These are phyloP conservation scores for Eremomyces bilateralis DNA, from an alignment of 495 filamentous ascomycete genomes.

Conservation along the genomic window DNA sequence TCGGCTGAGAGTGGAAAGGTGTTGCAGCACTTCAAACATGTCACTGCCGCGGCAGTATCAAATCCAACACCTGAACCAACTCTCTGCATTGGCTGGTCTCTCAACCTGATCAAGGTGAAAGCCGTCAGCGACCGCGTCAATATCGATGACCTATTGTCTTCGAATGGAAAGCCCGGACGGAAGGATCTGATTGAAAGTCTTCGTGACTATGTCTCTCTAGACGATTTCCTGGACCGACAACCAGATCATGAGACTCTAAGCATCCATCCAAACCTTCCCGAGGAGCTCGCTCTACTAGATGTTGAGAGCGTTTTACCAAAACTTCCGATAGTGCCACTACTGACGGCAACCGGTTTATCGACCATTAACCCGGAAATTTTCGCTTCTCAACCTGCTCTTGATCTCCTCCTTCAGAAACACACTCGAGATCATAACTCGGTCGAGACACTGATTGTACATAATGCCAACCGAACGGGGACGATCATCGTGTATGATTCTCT, in stretches of 20 bases:
- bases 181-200: no score
- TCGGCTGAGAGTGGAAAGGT: slow-evolving; percentile 58
- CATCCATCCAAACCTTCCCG: slow-evolving; percentile 38
- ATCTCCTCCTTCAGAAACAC: slow-evolving; percentile 44
- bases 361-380: slow-evolving; percentile 43
- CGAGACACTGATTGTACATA: slow-evolving; percentile 62
- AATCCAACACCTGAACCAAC: slow-evolving; percentile 17
- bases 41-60: neutral
- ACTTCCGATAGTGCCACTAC: slow-evolving; percentile 39
- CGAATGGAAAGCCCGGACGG: slow-evolving; percentile 7
- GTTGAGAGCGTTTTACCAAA: slow-evolving; percentile 63
- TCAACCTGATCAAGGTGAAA: slow-evolving; percentile 40
- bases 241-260: slow-evolving; percentile 10
- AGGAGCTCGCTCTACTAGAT: slow-evolving; percentile 57
- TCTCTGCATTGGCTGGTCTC: slow-evolving; percentile 50
- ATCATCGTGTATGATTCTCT: slow-evolving; percentile 82
- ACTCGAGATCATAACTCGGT: slow-evolving; percentile 44
- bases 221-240: slow-evolving; percentile 16
- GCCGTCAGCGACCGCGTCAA: neutral
- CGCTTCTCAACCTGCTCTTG: slow-evolving; percentile 43
- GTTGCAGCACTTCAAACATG: slow-evolving; percentile 30
- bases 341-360: slow-evolving; percentile 10
- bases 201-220: no score
- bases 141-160: no score
- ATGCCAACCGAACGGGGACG: slow-evolving; percentile 57